Evolutionary conservation across 2,329 filamentous ascomycete species (phyloP).

Genomic region (Pyricularia pennisetigena): DNA sequence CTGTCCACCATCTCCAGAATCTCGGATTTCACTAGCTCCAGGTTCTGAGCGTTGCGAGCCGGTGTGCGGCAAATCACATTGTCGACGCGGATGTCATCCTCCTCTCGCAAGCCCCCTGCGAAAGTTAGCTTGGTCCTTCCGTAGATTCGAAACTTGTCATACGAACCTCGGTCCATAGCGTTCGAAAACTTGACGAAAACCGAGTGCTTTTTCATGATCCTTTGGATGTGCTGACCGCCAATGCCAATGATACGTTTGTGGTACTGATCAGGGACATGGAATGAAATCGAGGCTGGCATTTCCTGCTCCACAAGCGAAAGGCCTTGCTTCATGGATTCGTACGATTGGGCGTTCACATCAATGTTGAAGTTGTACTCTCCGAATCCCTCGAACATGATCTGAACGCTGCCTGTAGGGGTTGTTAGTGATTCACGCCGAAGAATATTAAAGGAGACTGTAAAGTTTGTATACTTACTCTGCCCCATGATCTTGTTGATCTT

Average conservation of each 20-base stretch:
- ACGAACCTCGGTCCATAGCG: constrained; percentile 81
- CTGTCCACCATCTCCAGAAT: constrained; percentile 99
- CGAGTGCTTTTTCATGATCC: constrained; percentile 99
- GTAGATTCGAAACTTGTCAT: not conserved
- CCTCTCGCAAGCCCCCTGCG: constrained; percentile 69
- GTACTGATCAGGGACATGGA: constrained; percentile 97
- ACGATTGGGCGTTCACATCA: constrained; percentile 84
- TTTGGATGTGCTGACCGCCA: constrained; percentile 95
- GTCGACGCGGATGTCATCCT: constrained; percentile 97
- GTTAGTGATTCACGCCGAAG: constrained; percentile 10
- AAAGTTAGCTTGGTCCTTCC: constrained; percentile 16
- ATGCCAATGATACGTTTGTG: constrained; percentile 99
- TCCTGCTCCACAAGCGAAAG: constrained; percentile 92
- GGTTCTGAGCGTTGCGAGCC: constrained; percentile 89
- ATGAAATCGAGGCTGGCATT: constrained; percentile 98
- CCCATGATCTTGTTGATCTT: constrained; percentile 99
- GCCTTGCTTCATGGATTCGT: constrained; percentile 90
- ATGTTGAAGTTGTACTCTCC: constrained; percentile 99
- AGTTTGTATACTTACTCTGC: constrained; percentile 51
- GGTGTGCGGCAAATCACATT: constrained; percentile 98
- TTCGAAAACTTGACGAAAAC: constrained; percentile 99
- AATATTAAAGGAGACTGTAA: not conserved
- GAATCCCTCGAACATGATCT: constrained; percentile 98
- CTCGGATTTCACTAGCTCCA: constrained; percentile 96
- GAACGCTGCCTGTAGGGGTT: constrained; percentile 61